Base-by-base conservation (phyloP, 169 alveolate genomes). In the Toxoplasma gondii region DNA sequence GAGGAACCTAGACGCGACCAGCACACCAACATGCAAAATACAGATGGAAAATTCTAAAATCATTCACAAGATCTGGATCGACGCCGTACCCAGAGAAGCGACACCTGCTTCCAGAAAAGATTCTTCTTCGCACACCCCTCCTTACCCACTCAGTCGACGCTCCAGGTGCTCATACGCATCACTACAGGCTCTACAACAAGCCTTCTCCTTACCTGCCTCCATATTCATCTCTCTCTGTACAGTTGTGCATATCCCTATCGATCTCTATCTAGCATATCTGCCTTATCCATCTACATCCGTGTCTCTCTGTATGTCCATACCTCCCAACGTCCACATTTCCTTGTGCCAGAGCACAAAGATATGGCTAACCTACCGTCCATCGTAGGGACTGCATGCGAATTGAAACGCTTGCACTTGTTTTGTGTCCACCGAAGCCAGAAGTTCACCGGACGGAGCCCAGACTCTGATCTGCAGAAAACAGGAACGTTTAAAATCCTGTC, bases 1-100 rank as follows among this genome's bases (percentile, higher is more conserved):
- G n/a, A n/a, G 34, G 44, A 74, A 74, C 84, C 84, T 74, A 44
- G 81, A n/a, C 81, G n/a, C 16, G 38, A 69, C n/a, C 84, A 64
- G 78, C 78, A 64, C 78, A 29, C 34, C 36, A 10, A 2, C 78
- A 49, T 49, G 58, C 1, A 17, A 1, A 12, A 17, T 49, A 9
- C 58, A 49, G 12, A 39, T 39, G 41, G 41, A 39, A 39, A 39
- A 39, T 0, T 39, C 41, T 39, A 39, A 39, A 39, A 39, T 39
- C 41, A 39, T 39, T 39, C 41, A 39, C 41, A 39, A 0, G 41
- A 39, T 39, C 0, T 39, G 41, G 41, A 39, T 39, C 41, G 41
- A 0, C 41, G 41, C 41, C 41, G 41, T 49, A 17, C 22, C 58
- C 58, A 49, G 58, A 0, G 22, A 49, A 17, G 58, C 0, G 58